Evolutionary conservation across 1,284 basidiomycete genomes (phyloP).

Genomic region (Ustanciosporium gigantosporum): DNA sequence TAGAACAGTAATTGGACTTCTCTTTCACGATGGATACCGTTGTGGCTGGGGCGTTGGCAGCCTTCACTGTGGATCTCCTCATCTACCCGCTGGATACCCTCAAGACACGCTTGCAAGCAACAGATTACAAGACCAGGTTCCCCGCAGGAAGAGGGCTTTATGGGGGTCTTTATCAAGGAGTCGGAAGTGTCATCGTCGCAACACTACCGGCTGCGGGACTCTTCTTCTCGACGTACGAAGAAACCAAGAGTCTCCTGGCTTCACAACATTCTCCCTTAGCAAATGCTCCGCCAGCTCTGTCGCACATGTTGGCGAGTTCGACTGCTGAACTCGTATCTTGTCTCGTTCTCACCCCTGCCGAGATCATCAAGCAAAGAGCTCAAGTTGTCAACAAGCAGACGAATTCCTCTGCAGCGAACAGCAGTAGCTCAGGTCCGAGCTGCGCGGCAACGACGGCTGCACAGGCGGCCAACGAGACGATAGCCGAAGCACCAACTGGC

Average conservation of each 20-base stretch:
- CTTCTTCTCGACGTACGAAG: conserved; percentile 53
- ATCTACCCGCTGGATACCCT: conserved; percentile 97
- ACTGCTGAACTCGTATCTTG: conserved; percentile 52
- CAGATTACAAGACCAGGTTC: conserved; percentile 72
- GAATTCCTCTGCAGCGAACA: neutral
- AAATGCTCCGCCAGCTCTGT: conserved; percentile 24
- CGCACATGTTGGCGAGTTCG: conserved; percentile 39
- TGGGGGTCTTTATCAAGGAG: conserved; percentile 86
- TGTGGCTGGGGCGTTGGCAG: conserved; percentile 51
- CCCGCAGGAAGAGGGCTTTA: conserved; percentile 78
- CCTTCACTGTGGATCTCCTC: conserved; percentile 71
- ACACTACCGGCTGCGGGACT: conserved; percentile 77
- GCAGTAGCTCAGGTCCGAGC: too few relatives aligned
- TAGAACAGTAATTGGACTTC: too few relatives aligned
- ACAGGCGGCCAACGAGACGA: conserved; percentile 14
- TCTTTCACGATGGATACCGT: conserved; percentile 27
- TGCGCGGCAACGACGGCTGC: conserved; percentile 3
- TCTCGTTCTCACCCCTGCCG: conserved; percentile 47
- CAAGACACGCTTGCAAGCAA: conserved; percentile 91
- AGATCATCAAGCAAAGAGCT: conserved; percentile 52
- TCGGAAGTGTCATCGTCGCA: conserved; percentile 94
- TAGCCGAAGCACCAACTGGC: conserved; percentile 3
- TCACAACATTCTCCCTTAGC: conserved; percentile 26
- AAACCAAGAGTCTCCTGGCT: conserved; percentile 34
- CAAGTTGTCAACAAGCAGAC: conserved; percentile 45